Percentiles rank a stretch among this genome's conserved stretches.
These are phyloP conservation scores for Escovopsis sp. DNA, from an alignment of 2,329 filamentous ascomycete genomes.

Conservation along the genomic window DNA sequence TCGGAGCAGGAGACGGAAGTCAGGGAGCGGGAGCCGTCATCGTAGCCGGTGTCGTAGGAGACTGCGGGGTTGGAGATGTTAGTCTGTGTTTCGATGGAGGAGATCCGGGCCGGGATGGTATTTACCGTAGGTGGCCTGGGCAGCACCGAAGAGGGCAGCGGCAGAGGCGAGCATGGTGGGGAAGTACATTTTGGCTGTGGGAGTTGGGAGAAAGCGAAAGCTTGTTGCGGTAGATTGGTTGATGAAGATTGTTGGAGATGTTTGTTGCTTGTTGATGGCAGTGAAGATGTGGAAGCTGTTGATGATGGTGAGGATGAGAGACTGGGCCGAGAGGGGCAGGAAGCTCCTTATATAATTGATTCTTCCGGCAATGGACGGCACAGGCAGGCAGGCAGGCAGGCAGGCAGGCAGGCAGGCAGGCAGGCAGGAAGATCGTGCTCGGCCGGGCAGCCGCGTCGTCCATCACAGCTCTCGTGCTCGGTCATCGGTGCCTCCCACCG, in stretches of 20 bases:
- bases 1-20: conserved; percentile 50
- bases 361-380: not conserved
- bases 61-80: conserved; percentile 24
- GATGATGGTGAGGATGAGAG: conserved; percentile 2
- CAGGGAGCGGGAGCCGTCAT: conserved; percentile 41
- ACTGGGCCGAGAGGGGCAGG: not conserved
- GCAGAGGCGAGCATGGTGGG: conserved; percentile 24
- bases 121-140: conserved; percentile 22
- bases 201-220: not conserved
- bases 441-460: too few species aligned
- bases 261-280: not conserved
- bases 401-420: not conserved
- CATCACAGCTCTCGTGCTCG: too few species aligned
- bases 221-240: not conserved
- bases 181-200: conserved; percentile 27
- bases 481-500: too few species aligned
- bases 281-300: not conserved
- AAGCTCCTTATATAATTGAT: not conserved
- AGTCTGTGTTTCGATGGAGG: too few species aligned
- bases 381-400: not conserved
- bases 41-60: conserved; percentile 60
- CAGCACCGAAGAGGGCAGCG: conserved; percentile 22
- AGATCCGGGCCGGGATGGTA: not conserved
- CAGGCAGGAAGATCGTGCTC: too few species aligned
- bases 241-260: not conserved